Conservation (phyloP, 371 early-diverging fungal species). For the Chytridium lagenaria region DNA sequence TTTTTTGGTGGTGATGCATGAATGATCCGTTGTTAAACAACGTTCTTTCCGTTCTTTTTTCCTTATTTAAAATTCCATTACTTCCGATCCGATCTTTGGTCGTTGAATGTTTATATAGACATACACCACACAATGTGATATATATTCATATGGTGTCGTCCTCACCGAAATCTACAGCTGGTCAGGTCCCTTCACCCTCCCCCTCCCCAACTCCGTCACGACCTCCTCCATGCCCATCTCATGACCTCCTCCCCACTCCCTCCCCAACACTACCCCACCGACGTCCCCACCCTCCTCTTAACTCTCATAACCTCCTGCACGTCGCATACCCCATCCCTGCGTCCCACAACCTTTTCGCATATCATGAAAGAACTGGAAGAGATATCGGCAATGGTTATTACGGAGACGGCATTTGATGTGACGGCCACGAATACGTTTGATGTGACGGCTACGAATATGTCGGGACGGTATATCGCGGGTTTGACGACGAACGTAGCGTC, state of each 20-base stretch:
- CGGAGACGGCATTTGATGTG: background rate
- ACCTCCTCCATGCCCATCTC: background rate
- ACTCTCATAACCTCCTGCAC: no score
- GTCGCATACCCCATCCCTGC: background rate
- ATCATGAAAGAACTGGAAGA: background rate
- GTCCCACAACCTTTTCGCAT: background rate
- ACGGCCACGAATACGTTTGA: background rate
- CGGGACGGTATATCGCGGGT: background rate
- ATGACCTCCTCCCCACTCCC: background rate
- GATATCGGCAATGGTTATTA: background rate
- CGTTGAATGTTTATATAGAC: background rate
- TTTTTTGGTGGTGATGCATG: no score
- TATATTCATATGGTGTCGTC: conserved; percentile 10
- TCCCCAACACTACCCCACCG: background rate
- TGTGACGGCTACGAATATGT: background rate
- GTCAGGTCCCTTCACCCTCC: background rate
- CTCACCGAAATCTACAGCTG: conserved; percentile 12
- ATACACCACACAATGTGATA: no score
- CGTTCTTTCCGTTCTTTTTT: conserved; percentile 19
- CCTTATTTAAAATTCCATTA: background rate
- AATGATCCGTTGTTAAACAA: background rate
- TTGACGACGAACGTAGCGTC: no score
- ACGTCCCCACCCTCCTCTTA: background rate
- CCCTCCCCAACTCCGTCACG: background rate
- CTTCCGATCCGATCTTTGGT: background rate